Conservation (phyloP, 306 rosid species). For the Sicyos baderoa region DNA sequence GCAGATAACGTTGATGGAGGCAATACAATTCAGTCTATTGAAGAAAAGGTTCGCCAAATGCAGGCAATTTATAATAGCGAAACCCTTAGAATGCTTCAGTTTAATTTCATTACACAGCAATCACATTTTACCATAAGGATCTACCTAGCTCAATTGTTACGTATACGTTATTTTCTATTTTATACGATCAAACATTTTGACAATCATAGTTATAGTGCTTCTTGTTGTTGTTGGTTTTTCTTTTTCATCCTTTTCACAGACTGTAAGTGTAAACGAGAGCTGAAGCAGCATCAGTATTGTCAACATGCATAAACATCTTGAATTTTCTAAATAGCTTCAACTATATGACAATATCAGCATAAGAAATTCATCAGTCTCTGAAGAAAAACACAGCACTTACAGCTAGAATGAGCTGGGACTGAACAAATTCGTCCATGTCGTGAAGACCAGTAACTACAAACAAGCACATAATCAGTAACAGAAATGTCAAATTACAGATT, state of each 20-base stretch:
- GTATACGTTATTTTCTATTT: conserved; percentile 5
- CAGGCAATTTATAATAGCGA: too few species aligned
- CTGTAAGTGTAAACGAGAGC: not conserved
- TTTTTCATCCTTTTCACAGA: not conserved
- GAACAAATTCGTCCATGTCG: conserved; percentile 99
- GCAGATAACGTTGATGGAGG: not conserved
- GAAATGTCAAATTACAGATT: conserved; percentile 5
- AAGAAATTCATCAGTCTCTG: not conserved
- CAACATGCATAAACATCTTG: not conserved
- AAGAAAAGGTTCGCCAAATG: not conserved
- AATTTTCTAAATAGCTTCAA: not conserved
- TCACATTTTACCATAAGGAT: not conserved
- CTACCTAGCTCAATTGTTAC: not conserved
- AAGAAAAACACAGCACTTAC: conserved; percentile 37
- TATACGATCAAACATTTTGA: conserved; percentile 6
- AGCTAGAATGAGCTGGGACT: conserved; percentile 91
- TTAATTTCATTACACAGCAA: not conserved
- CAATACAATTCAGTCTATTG: not conserved
- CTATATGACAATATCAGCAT: too few species aligned
- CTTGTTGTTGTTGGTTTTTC: conserved; percentile 3
- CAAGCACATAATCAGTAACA: conserved; percentile 14
- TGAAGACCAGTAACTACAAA: conserved; percentile 94
- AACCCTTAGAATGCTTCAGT: not conserved
- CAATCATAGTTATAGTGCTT: not conserved
- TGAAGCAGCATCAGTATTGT: conserved; percentile 1